These are phyloP conservation scores for Neofusicoccum sp. DNA, from an alignment of 2,329 filamentous ascomycete genomes.

Conservation along the genomic window DNA sequence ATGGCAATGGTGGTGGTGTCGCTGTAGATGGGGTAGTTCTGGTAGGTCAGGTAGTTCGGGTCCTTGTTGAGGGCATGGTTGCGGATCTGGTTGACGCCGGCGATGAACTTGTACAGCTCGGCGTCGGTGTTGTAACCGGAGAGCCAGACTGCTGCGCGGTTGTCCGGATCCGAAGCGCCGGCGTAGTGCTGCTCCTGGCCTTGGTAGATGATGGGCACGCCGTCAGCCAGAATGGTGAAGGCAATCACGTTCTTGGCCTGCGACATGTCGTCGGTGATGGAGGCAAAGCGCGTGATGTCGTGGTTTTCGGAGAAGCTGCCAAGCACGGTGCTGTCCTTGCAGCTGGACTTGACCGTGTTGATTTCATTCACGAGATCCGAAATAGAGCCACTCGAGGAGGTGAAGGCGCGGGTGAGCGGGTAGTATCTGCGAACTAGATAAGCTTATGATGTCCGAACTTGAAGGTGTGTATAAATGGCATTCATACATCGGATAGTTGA, in stretches of 20 bases:
- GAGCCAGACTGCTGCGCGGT: constrained; percentile 41
- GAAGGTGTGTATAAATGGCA: background rate
- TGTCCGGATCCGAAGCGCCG: constrained; percentile 36
- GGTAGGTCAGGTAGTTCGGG: constrained; percentile 41
- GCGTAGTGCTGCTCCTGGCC: constrained; percentile 44
- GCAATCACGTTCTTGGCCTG: constrained; percentile 40
- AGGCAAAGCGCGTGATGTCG: constrained; percentile 41
- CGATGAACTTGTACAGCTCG: constrained; percentile 39
- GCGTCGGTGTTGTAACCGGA: constrained; percentile 40
- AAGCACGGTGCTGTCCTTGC: constrained; percentile 38
- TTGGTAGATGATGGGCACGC: constrained; percentile 44
- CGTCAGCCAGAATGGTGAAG: constrained; percentile 41
- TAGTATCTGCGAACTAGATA: constrained; percentile 29
- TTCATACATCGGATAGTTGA: constrained; percentile 34
- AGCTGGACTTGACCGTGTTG: constrained; percentile 32
- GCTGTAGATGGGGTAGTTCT: constrained; percentile 44
- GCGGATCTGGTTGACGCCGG: constrained; percentile 44
- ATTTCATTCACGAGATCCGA: constrained; percentile 35
- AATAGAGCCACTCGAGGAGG: constrained; percentile 36
- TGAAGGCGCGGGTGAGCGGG: constrained; percentile 37
- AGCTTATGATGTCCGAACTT: background rate
- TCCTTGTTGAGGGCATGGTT: constrained; percentile 42
- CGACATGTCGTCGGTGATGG: constrained; percentile 35
- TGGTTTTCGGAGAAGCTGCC: constrained; percentile 44
- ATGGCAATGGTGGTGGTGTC: constrained; percentile 46